Conservation (phyloP, 208 protist species). For the Eutreptiella sp. region DNA sequence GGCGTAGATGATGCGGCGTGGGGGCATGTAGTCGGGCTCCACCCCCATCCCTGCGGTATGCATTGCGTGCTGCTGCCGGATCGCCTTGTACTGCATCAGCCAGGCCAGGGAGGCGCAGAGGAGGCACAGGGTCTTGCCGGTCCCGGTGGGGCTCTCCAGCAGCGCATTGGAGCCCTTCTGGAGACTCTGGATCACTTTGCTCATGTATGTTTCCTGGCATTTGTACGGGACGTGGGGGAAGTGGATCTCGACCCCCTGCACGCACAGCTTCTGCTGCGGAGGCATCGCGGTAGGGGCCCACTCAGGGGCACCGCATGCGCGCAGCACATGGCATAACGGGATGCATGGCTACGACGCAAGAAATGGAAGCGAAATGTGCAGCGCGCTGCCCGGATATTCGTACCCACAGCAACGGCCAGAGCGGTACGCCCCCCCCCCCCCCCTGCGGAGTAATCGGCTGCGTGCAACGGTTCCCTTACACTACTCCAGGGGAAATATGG, state of each 20-base stretch:
- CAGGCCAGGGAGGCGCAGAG: constrained; percentile 89
- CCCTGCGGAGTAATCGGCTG: no score
- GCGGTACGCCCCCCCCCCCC: no score
- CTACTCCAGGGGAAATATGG: no score
- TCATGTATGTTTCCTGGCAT: constrained; percentile 89
- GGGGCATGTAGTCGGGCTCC: neutral
- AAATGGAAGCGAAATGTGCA: no score
- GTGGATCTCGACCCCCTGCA: constrained; percentile 41
- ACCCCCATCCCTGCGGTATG: neutral
- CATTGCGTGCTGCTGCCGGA: constrained; percentile 1
- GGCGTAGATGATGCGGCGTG: constrained; percentile 75
- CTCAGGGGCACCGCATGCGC: no score
- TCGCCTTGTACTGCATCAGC: constrained; percentile 30
- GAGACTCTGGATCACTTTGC: constrained; percentile 76
- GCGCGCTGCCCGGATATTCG: no score
- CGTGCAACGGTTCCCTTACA: no score
- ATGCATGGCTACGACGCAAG: no score
- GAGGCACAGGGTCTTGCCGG: constrained; percentile 94
- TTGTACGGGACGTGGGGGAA: constrained; percentile 88
- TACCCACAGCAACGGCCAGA: no score
- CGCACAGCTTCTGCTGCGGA: neutral
- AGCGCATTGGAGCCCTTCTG: constrained; percentile 73
- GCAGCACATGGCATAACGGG: no score
- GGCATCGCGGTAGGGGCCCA: no score
- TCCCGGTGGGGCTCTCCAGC: constrained; percentile 93